phyloP scores from a whole-genome alignment of 1,284 basidiomycete species.

The Naganishia sp. region DNA sequence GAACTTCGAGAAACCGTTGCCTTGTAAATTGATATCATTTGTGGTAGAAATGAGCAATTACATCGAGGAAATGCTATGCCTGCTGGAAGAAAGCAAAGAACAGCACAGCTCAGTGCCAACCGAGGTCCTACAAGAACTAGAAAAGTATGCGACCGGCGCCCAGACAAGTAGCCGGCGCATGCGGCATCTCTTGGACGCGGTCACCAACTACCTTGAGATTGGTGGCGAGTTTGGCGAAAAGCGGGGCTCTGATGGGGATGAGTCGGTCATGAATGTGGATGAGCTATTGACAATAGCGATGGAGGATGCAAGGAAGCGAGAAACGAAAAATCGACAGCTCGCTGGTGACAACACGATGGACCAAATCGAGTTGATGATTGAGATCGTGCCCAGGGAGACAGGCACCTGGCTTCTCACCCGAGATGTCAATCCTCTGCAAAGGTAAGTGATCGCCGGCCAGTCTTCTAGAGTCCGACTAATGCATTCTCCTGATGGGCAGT shows the following conservation, averaged over 20 bases:
- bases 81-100: conserved; percentile 34
- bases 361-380: conserved; percentile 45
- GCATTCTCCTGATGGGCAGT: background rate
- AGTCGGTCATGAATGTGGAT: conserved; percentile 31
- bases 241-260: conserved; percentile 21
- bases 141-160: conserved; percentile 17
- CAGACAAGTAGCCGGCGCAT: conserved; percentile 22
- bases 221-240: conserved; percentile 35
- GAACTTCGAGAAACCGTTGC: too few relatives aligned
- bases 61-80: conserved; percentile 23
- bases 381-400: conserved; percentile 37
- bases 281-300: conserved; percentile 38
- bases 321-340: conserved; percentile 39
- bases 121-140: conserved; percentile 20
- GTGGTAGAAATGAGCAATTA: conserved; percentile 30
- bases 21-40: background rate
- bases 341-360: conserved; percentile 38
- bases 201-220: conserved; percentile 44
- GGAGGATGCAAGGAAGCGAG: conserved; percentile 38
- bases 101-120: conserved; percentile 11
- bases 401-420: conserved; percentile 29
- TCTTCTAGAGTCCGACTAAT: background rate
- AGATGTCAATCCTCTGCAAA: conserved; percentile 25
- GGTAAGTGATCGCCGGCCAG: conserved; percentile 1
- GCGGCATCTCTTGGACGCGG: conserved; percentile 39